Percentiles rank a stretch among this genome's conserved stretches.
Evolutionary conservation across 176 grass and related monocot species (phyloP).

Genomic region (Eragrostis curvula): DNA sequence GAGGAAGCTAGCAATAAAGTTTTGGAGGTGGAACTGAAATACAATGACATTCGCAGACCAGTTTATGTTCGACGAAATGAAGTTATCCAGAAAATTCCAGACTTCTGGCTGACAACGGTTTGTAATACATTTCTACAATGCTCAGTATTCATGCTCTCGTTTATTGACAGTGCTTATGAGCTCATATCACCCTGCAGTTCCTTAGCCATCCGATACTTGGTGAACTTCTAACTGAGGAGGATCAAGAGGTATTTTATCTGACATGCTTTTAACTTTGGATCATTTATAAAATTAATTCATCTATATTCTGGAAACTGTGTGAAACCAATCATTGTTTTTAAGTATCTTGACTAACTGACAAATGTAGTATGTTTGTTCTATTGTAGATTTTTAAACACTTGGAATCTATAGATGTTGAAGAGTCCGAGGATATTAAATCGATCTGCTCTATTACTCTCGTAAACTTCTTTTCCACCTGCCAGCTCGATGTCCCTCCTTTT

Average conservation of each 20-base stretch:
- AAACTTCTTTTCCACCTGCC: slow-evolving; percentile 30
- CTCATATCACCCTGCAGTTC: slow-evolving; percentile 58
- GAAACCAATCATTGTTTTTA: neutral
- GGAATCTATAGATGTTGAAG: slow-evolving; percentile 77
- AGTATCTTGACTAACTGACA: no score
- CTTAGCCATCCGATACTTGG: slow-evolving; percentile 85
- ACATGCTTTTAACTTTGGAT: neutral
- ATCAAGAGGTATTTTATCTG: slow-evolving; percentile 64
- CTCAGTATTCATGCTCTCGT: neutral
- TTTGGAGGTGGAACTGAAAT: slow-evolving; percentile 94
- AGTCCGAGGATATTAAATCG: slow-evolving; percentile 77
- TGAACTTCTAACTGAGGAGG: slow-evolving; percentile 74
- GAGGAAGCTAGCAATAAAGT: slow-evolving; percentile 89
- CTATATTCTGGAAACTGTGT: neutral
- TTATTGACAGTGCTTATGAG: neutral
- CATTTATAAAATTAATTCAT: slow-evolving; percentile 4
- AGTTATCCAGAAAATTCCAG: slow-evolving; percentile 74
- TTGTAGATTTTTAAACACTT: slow-evolving; percentile 88
- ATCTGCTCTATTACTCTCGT: slow-evolving; percentile 85
- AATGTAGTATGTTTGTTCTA: neutral
- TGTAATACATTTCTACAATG: slow-evolving; percentile 20
- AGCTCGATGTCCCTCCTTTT: neutral
- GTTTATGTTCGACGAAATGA: slow-evolving; percentile 75
- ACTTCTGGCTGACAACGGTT: slow-evolving; percentile 94
- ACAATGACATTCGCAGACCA: slow-evolving; percentile 78